Evolutionary conservation across 2,329 filamentous ascomycete genomes (phyloP), one percentile per base, ranked within the genome.

Genomic region (Tolypocladium endophyticum): DNA sequence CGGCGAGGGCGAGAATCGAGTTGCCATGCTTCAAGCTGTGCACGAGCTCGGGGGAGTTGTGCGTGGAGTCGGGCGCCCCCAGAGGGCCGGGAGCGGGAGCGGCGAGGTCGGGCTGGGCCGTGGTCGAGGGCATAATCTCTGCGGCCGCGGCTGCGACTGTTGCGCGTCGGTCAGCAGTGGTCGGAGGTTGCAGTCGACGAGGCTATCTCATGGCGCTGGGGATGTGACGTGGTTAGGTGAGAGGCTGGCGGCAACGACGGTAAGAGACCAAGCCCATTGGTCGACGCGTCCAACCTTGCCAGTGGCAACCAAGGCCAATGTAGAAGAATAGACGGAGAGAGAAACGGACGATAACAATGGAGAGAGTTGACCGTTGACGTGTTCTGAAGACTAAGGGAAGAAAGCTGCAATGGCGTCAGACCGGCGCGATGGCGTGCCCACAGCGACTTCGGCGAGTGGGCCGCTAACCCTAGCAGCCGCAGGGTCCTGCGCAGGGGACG

Each of bases 1-100:
- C 85, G 4, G 87, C 90, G 59, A 99, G 82, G 11, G 91, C 86
- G 57, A 99, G 85, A 55, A 95, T 89, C 2, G 88, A 91, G 72
- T 86, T 89, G 68, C 86, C 82, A 70, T 93, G 89, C 69, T 86
- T 82, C 63, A 95, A 83, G 65, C 86, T 86, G 71, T 95, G 90
- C 60, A 87, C 77, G 54, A 91, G 81, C 59, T 84, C 81, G n/a
- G 89, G 89, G 14, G 64, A 67, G 43, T 53, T 53, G 33, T 68
- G 60, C 30, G 62, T 57, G 25, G 61, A 58, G 12, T 63, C 63
- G 53, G 64, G 58, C 6, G 61, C 60, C 55, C 65, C 65, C 45
- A 65, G 59, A 20, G 62, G 55, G 41, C 54, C 55, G 12, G 56
- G n/a, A 23, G 60, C 59, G n/a, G 64, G 55, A 25, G 60, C 57